Conservation (phyloP, 1,284 basidiomycete genomes). For the Pyrrhoderma noxium region DNA sequence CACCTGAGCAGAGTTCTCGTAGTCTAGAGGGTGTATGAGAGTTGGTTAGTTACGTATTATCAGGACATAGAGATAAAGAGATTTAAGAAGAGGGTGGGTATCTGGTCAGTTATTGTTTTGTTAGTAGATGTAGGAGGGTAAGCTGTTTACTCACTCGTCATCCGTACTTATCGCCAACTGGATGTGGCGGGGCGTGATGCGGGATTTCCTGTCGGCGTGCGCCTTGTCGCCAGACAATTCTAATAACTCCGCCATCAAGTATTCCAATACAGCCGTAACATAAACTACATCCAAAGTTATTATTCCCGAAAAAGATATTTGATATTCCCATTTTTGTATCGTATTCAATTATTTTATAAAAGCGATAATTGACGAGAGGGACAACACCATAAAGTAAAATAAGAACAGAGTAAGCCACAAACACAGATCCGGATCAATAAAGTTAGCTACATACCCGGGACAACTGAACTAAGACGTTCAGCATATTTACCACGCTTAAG, state of each 20-base stretch:
- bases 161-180: conserved; percentile 89
- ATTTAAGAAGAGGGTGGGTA: too few species aligned
- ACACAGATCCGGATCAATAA: too few species aligned
- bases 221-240: conserved; percentile 70
- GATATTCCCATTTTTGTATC: too few species aligned
- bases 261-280: conserved; percentile 67
- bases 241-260: conserved; percentile 70
- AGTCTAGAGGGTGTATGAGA: too few species aligned
- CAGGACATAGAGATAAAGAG: too few species aligned
- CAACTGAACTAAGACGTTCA: conserved; percentile 65
- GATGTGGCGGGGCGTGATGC: conserved; percentile 87
- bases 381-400: background rate
- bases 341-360: too few species aligned
- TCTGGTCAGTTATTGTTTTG: too few species aligned
- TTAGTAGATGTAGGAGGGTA: too few species aligned
- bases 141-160: conserved; percentile 57
- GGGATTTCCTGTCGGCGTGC: conserved; percentile 73
- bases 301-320: background rate
- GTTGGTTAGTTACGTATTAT: too few species aligned
- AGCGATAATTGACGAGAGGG: too few species aligned
- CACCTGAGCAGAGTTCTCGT: too few species aligned
- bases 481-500: conserved; percentile 84
- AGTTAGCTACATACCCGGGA: conserved; percentile 47
- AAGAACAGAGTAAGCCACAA: too few species aligned
- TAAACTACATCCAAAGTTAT: conserved; percentile 42